Percentiles rank a stretch among this genome's conserved stretches.
Conservation (phyloP, 495 filamentous ascomycete genomes). For the Schizothecium vesticola region DNA sequence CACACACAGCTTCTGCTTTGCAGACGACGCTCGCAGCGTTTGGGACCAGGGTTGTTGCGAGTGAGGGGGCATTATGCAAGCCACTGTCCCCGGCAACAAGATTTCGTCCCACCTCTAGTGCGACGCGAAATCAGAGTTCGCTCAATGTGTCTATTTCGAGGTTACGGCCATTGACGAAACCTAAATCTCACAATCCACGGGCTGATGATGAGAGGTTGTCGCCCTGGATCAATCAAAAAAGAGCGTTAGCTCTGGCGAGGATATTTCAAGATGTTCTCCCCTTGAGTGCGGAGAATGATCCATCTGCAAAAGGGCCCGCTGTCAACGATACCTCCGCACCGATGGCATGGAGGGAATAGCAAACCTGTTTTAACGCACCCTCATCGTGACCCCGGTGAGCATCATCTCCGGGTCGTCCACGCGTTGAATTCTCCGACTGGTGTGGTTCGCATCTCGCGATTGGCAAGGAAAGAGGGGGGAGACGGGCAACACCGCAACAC, state of each 20-base stretch:
- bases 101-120: neutral
- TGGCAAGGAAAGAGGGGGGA: neutral
- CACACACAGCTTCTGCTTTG: neutral
- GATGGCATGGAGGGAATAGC: slow-evolving; percentile 2
- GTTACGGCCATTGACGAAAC: neutral
- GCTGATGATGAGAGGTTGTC: neutral
- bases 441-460: neutral
- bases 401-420: slow-evolving; percentile 6
- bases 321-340: neutral
- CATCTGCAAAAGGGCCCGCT: neutral
- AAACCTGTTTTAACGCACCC: slow-evolving; percentile 1
- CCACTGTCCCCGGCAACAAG: slow-evolving; percentile 2
- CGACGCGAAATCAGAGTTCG: neutral
- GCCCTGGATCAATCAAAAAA: neutral
- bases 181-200: neutral
- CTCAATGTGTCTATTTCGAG: slow-evolving; percentile 5
- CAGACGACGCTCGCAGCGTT: neutral
- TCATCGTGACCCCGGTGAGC: slow-evolving; percentile 5
- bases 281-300: neutral
- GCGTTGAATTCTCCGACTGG: slow-evolving; percentile 11
- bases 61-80: slow-evolving; percentile 2
- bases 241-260: neutral
- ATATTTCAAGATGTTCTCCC: neutral
- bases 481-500: neutral
- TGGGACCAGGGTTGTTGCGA: neutral